A percentile compares a stretch with the other conserved stretches of the same genome.
These are phyloP conservation scores for Mucor saturninus DNA, from an alignment of 371 early-diverging fungal genomes.

Conservation along the genomic window DNA sequence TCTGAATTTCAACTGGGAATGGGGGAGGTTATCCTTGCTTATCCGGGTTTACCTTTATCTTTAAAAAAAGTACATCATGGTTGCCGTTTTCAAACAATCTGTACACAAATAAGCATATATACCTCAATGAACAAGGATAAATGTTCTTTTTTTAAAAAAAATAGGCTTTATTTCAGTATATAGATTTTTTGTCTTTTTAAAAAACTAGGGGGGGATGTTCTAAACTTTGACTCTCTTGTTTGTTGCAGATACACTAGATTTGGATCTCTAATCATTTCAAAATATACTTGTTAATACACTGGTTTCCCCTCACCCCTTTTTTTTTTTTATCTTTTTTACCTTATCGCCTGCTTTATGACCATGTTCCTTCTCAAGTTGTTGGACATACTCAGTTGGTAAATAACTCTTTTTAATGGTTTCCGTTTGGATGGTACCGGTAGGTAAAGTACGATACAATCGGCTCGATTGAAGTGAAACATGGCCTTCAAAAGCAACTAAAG, in stretches of 20 bases:
- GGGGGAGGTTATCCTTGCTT: too few relatives aligned
- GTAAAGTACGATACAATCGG: conserved; percentile 59
- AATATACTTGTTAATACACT: neutral
- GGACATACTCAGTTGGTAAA: conserved; percentile 36
- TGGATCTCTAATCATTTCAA: conserved; percentile 3
- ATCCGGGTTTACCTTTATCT: too few relatives aligned
- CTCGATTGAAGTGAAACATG: conserved; percentile 59
- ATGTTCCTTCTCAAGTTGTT: conserved; percentile 22
- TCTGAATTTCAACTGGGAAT: too few relatives aligned
- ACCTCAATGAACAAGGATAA: too few relatives aligned
- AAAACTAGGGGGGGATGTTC: neutral
- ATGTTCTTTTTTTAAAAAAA: too few relatives aligned
- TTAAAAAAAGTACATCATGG: too few relatives aligned
- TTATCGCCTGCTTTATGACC: conserved; percentile 28
- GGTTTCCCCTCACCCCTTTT: too few relatives aligned
- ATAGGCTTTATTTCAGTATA: neutral
- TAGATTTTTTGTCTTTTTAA: too few relatives aligned
- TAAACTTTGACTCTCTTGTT: conserved; percentile 13
- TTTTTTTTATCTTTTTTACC: too few relatives aligned
- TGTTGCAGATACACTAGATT: neutral
- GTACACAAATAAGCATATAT: too few relatives aligned
- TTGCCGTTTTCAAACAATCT: too few relatives aligned
- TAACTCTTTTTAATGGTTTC: conserved; percentile 54
- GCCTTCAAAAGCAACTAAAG: conserved; percentile 70
- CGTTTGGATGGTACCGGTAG: conserved; percentile 40